These are phyloP conservation scores for Hypoxylon perforatum DNA, from an alignment of 495 filamentous ascomycete species.

Conservation along the genomic window DNA sequence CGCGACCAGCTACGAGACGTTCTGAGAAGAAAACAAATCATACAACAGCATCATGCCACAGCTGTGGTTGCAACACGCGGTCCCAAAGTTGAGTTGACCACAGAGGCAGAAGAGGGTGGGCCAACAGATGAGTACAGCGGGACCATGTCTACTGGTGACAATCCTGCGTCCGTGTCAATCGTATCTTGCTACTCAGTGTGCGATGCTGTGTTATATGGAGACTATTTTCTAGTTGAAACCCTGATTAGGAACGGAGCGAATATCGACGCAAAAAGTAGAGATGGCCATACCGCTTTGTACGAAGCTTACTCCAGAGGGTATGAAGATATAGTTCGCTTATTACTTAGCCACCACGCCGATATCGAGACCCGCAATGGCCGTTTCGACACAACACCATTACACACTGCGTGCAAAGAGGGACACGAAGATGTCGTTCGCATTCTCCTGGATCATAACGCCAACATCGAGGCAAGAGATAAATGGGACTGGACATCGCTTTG, in stretches of 20 bases:
- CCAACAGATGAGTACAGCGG: background rate
- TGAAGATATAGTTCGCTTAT: background rate
- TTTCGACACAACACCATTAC: background rate
- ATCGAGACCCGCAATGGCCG: background rate
- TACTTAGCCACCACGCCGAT: background rate
- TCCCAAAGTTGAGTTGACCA: background rate
- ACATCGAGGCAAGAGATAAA: background rate
- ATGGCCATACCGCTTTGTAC: background rate
- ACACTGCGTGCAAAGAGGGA: background rate
- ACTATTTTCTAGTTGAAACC: no score
- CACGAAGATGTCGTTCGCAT: background rate
- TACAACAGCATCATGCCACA: background rate
- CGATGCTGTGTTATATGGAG: no score
- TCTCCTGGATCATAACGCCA: background rate
- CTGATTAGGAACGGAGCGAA: no score
- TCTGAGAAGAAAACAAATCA: background rate
- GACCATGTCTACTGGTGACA: no score
- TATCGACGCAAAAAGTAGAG: no score
- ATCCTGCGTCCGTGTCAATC: no score
- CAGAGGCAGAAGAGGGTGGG: background rate
- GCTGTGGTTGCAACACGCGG: background rate
- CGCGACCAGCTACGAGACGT: background rate
- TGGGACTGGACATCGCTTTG: no score
- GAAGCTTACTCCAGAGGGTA: background rate
- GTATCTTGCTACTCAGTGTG: no score